Evolutionary conservation across 2,329 filamentous ascomycete species (phyloP), one percentile per base, ranked within the genome.

Genomic region (Diaporthe australafricana): DNA sequence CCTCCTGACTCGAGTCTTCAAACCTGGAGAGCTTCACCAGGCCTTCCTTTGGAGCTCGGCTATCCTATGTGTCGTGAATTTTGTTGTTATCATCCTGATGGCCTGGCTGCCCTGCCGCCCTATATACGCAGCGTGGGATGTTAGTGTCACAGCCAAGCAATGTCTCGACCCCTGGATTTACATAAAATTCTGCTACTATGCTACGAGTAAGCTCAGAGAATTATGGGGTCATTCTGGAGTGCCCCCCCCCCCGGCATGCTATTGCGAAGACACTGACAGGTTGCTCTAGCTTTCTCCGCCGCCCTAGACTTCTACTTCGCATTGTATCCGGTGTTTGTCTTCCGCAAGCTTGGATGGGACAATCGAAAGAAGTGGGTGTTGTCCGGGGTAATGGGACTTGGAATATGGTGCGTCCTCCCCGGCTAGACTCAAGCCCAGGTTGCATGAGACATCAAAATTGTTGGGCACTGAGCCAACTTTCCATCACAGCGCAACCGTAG

Each of bases 101-200:
- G 27, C 40, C 5, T 63, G 57, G 57, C 11, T 63, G n/a, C 12
- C 40, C 27, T 63, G 40, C 20, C 27, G 1, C 5, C 42, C 57
- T 5, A 35, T 35, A 48, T 27, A 25, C 5, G 57, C 57, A 4
- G 40, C 27, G 40, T 63, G 57, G 27, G 57, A 48, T 9, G 20
- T 35, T 5, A 35, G 57, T 3, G 22, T 35, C 8, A 63, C 57
- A 35, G 40, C 22, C 1, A 48, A 32, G 2, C n/a, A 6, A 17
- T 35, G 40, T 11, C 27, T 63, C 5, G 57, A 63, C 27, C 11
- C 57, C 6, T 48, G 57, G 57, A 11, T 47, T 40, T 63, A 63
- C 20, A 40, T 63, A 11, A 63, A 48, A n/a, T 63, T 48, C 57
- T 63, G 57, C 27, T 63, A 63, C 20, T 63, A 48, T 5, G 42